Percentiles rank a stretch among this genome's conserved stretches.
Evolutionary conservation across 208 protist genomes (phyloP).

Genomic region (Leishmania braziliensis): DNA sequence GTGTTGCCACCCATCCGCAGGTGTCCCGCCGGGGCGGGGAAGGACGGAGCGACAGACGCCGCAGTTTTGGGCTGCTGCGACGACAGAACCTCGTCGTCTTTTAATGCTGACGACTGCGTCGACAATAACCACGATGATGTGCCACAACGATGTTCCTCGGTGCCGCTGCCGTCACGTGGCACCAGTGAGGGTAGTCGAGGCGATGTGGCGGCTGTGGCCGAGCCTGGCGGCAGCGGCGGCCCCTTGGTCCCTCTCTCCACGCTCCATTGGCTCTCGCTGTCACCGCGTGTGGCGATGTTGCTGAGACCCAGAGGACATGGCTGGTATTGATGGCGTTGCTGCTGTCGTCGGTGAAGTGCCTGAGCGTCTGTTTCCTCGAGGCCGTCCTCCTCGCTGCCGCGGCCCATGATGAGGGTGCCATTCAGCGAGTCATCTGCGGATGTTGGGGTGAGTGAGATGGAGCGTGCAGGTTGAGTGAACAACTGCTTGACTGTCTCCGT

Average conservation of each 20-base stretch:
- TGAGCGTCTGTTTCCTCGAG: not conserved
- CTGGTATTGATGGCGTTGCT: not conserved
- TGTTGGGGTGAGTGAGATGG: conserved; percentile 2
- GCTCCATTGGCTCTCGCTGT: not conserved
- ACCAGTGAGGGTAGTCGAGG: not conserved
- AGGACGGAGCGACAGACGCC: not conserved
- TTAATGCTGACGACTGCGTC: not conserved
- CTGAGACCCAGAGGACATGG: not conserved
- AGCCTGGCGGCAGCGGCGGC: conserved; percentile 6
- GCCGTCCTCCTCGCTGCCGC: not conserved
- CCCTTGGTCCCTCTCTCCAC: not conserved
- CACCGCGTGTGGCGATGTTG: not conserved
- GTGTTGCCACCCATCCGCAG: conserved; percentile 27
- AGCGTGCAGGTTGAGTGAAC: not conserved
- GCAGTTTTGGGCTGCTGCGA: not conserved
- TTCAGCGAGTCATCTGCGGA: conserved; percentile 3
- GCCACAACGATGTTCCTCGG: too few relatives aligned
- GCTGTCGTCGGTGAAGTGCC: not conserved
- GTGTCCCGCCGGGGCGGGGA: conserved; percentile 11
- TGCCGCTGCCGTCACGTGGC: not conserved
- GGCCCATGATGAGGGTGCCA: conserved; percentile 5
- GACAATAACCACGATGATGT: not conserved
- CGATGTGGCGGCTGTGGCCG: not conserved
- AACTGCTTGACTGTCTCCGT: conserved; percentile 12
- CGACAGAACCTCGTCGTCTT: not conserved